phyloP scores from a whole-genome alignment of 1,284 basidiomycete genomes.

The Ceratobasidium sp. region DNA sequence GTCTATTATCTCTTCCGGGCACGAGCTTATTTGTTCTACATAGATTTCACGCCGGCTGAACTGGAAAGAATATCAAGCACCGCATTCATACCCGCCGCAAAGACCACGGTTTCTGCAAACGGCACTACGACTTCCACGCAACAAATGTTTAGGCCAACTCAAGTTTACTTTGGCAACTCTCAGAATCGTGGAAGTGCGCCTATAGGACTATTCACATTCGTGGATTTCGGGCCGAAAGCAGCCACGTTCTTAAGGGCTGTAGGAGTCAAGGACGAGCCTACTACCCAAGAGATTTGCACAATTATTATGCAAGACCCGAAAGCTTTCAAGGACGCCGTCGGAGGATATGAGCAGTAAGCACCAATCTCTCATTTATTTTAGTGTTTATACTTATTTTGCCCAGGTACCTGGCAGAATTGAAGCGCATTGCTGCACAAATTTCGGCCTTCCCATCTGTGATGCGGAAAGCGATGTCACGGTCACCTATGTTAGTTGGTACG shows the following conservation, averaged over 20 bases:
- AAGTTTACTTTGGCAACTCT: constrained; percentile 74
- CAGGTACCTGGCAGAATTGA: constrained; percentile 86
- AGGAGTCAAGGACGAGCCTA: constrained; percentile 91
- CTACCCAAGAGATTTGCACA: constrained; percentile 75
- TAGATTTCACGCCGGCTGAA: constrained; percentile 55
- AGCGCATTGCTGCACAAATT: constrained; percentile 85
- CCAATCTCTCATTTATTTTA: neutral
- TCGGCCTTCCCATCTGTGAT: constrained; percentile 71
- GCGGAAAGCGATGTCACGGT: constrained; percentile 73
- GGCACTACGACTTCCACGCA: constrained; percentile 52
- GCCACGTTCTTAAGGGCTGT: constrained; percentile 89
- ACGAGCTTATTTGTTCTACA: neutral
- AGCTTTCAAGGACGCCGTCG: constrained; percentile 76
- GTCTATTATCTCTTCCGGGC: neutral
- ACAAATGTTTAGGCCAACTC: constrained; percentile 69
- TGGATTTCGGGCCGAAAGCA: constrained; percentile 88
- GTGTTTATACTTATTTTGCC: neutral
- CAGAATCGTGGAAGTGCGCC: constrained; percentile 61
- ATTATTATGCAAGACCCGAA: constrained; percentile 72
- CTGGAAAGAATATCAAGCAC: constrained; percentile 55
- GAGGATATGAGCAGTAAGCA: constrained; percentile 72
- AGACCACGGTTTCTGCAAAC: constrained; percentile 23
- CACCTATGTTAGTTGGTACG: constrained; percentile 77
- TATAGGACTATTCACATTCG: constrained; percentile 85
- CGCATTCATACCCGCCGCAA: constrained; percentile 60